Evolutionary conservation across 805 yeast species (phyloP), one percentile per base, ranked within the genome.

Genomic region (Clavispora carvajalis): DNA sequence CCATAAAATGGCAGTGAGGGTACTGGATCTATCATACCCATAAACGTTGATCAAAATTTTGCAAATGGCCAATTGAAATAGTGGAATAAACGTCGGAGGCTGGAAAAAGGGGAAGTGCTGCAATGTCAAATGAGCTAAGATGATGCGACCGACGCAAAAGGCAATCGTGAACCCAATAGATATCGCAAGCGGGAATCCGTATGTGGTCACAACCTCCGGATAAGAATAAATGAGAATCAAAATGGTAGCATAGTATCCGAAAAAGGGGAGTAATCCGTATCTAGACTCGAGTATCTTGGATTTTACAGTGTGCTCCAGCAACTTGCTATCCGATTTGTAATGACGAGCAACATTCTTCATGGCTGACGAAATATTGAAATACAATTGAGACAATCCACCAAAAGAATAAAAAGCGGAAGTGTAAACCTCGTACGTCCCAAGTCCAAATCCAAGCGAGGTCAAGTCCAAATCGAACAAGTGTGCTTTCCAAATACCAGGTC

Each of bases 91-190:
- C 69, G 80, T 77, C 33, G 95, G 85, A 22, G 85, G 71, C 37
- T 87, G 85, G 48, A 75, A 53, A 57, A 69, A 63, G 36, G 98
- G 97, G 71, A 85, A 89, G 11, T 67, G 63, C 59, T 85, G 95
- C 37, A 74, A 65, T 1, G 96, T 86, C 50, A 91, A 76, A 60
- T 90, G 98, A 2, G 87, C 90, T 41, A 83, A 71, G 54, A 90
- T 90, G 47, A 90, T 87, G 57, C 93, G 77, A 4, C 97, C 97
- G n/a, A 91, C 97, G 3, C 79, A 70, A 54, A 85, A 83, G 1
- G 98, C 96, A 49, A 84, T 64, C 1, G 85, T 74, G 38, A 83
- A 71, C 1, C 95, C 95, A 53, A 85, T 79, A 22, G 90, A 76
- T 35, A 84, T 55, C 17, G 81, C 65, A 49, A 83, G 71, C 24